Evolutionary conservation across 805 yeast species (phyloP), one percentile per base, ranked within the genome.

Genomic region (Grigorovia yakushimaensis): DNA sequence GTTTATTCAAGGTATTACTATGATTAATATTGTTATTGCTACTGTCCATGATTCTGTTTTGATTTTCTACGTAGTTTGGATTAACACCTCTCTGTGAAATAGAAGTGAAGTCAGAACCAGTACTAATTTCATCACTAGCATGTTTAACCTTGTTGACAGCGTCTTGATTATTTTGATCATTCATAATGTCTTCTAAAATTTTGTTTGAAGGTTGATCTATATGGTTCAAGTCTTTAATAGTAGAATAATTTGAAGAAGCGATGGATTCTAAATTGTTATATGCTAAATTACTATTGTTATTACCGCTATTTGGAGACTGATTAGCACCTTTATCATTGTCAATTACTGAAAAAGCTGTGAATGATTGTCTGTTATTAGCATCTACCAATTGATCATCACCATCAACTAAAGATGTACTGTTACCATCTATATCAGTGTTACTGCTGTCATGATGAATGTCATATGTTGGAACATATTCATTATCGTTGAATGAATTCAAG

Each of bases 1-100:
- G 18, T n/a, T 33, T 33, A 33, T 3, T n/a, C n/a, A 11, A 13
- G 17, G 7, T n/a, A 33, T 33, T 33, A 15, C 15, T 33, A 17
- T 33, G 2, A 19, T 33, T 23, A 20, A 15, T 30, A 21, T 22
- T 27, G 15, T 5, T 13, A 15, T 10, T 15, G 22, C 15, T 33
- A n/a, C 19, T 18, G 13, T 30, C n/a, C n/a, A n/a, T 41, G 20
- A 39, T 41, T 27, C 38, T 18, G 33, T 43, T 22, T 33, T 24
- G 24, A 38, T 13, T 43, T 7, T 24, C 41, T 17, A 5, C 24
- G 22, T 44, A 42, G 22, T 69, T 65, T 17, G 84, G 85, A 56
- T 84, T 84, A 15, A 79, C 73, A 23, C 81, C 88, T 60, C 91
- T 71, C 64, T 84, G 91, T 7, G 89, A 82, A 1, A 84, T 85